Conservation (phyloP, 2,329 filamentous ascomycete genomes). For the Fusarium humuli region DNA sequence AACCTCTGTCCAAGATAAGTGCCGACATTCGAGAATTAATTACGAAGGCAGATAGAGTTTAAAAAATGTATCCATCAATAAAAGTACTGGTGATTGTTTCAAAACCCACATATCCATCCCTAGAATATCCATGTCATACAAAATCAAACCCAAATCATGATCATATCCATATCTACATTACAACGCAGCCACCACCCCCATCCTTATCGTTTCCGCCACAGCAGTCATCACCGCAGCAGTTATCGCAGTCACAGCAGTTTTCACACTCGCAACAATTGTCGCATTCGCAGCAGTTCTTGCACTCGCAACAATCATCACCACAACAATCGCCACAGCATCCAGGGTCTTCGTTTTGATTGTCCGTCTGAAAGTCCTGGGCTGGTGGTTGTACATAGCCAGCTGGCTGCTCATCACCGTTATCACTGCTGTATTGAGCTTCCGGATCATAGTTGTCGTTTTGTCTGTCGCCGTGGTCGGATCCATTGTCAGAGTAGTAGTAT, state of each 20-base stretch:
- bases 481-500: background rate
- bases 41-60: background rate
- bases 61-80: background rate
- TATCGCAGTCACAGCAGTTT: background rate
- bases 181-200: constrained; percentile 10
- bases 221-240: background rate
- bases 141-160: fast-evolving
- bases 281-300: background rate
- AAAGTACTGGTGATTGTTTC: background rate
- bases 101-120: background rate
- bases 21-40: background rate
- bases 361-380: background rate
- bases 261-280: constrained; percentile 1
- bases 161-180: background rate
- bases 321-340: background rate
- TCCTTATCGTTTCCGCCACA: constrained; percentile 2
- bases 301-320: background rate
- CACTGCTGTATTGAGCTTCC: background rate
- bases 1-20: background rate
- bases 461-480: background rate
- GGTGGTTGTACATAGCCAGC: background rate
- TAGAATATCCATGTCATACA: background rate
- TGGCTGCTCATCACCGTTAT: background rate
- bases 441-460: background rate
- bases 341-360: background rate